Base-by-base conservation (phyloP, 2,329 filamentous ascomycete species). In the Fusarium azukiicola region DNA sequence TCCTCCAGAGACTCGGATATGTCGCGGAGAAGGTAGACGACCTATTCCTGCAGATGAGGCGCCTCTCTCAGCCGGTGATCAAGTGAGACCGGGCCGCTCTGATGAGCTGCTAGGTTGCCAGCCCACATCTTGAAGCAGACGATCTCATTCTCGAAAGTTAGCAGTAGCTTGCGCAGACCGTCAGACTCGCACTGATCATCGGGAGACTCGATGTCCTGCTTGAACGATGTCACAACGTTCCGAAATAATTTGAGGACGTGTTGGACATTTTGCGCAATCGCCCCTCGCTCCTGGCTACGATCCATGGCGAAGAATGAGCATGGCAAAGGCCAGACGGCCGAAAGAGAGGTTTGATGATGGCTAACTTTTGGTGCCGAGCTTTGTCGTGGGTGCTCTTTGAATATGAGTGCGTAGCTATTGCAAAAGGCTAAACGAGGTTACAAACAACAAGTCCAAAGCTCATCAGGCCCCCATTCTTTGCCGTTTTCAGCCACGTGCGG, bases 111-210 rank as follows among this genome's bases (percentile, higher is more conserved):
- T 7, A 79, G 68, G 19, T 81, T 81, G 0, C 75, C 79, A 0
- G 50, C 40, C 82, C 80, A 84, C n/a, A 84, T 75, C n/a, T 76
- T 79, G 67, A 82, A 77, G 1, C 82, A 76, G 0, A 11, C 23
- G 1, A 61, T 54, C 2, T 75, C 50, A 8, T 79, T 71, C 6
- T 70, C 49, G 0, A 69, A n/a, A 1, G 2, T 9, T 2, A 32
- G 0, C 2, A 3, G 1, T 0, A 61, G 5, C 1, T 38, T 11
- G 0, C 2, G 13, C 10, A 32, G 0, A 16, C 1, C 21, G 2
- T 8, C 3, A 13, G 38, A 13, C 11, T 66, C 11, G 6, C 21
- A 8, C 0, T 5, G 2, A 12, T 17, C 17, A 7, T 11, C 16
- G 32, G 54, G 40, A 44, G 3, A 14, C 10, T 6, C 32, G 19